These are phyloP conservation scores for Camptophora hylomeconis DNA, from an alignment of 2,329 filamentous ascomycete genomes.

Conservation along the genomic window DNA sequence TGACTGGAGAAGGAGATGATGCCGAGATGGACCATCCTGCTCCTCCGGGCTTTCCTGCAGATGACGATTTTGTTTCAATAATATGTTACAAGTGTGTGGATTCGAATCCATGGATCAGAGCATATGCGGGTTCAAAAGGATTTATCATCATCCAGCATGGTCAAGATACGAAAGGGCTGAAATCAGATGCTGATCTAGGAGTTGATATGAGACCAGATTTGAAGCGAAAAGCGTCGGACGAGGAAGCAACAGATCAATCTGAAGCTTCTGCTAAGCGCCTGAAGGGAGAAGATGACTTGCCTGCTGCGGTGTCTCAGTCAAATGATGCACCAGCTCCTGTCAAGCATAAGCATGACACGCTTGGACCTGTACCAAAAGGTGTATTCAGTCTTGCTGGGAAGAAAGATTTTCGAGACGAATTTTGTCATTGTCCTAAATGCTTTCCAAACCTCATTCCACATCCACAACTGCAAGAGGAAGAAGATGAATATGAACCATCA, in stretches of 20 bases:
- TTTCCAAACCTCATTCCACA: conserved; percentile 59
- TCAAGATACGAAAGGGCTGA: conserved; percentile 13
- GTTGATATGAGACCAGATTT: conserved; percentile 4
- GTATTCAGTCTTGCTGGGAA: conserved; percentile 73
- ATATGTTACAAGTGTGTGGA: conserved; percentile 91
- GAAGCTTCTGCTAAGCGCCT: conserved; percentile 45
- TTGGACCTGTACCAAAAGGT: conserved; percentile 43
- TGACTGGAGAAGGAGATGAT: conserved; percentile 22
- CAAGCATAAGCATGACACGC: conserved; percentile 46
- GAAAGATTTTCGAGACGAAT: conserved; percentile 60
- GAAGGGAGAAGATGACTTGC: conserved; percentile 43
- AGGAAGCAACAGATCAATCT: conserved; percentile 1
- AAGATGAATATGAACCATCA: conserved; percentile 87
- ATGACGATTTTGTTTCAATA: conserved; percentile 80
- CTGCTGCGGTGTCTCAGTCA: conserved; percentile 16
- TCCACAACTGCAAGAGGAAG: conserved; percentile 78
- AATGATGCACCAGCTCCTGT: conserved; percentile 6
- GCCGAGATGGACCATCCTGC: conserved; percentile 40
- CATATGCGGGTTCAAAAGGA: conserved; percentile 65
- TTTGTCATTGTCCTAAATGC: conserved; percentile 76
- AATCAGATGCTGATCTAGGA: not conserved
- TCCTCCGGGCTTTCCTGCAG: conserved; percentile 74
- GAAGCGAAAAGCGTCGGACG: conserved; percentile 34
- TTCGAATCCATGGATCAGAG: conserved; percentile 80
- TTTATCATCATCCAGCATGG: conserved; percentile 64